A percentile compares a stretch with the other conserved stretches of the same genome.
phyloP scores from a whole-genome alignment of 1,284 basidiomycete species.

The Leccinum cinnamomeum region DNA sequence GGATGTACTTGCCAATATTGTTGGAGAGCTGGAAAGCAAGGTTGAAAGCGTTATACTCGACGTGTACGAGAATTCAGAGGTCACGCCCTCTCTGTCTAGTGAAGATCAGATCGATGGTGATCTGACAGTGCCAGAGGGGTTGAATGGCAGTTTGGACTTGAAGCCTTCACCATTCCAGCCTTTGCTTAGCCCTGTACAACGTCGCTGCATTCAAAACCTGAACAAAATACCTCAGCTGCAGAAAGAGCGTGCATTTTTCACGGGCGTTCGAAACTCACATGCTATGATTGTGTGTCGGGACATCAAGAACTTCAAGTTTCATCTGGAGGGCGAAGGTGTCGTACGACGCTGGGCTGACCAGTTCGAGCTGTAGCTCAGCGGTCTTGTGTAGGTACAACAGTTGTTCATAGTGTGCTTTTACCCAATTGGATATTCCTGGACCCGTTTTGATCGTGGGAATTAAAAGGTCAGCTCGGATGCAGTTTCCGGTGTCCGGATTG shows the following conservation, averaged over 20 bases:
- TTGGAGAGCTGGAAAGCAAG: constrained; percentile 57
- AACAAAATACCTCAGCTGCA: constrained; percentile 65
- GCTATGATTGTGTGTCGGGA: constrained; percentile 69
- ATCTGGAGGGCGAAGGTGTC: constrained; percentile 60
- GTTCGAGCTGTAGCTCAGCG: constrained; percentile 43
- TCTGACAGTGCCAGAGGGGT: constrained; percentile 8
- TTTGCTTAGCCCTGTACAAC: constrained; percentile 56
- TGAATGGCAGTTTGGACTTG: constrained; percentile 9
- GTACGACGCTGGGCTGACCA: constrained; percentile 69
- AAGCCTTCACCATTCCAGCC: constrained; percentile 40
- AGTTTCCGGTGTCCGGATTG: too few species aligned
- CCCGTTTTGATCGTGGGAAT: too few species aligned
- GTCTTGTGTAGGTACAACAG: background rate
- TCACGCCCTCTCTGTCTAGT: constrained; percentile 1
- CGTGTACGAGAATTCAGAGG: constrained; percentile 26
- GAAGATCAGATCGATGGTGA: background rate
- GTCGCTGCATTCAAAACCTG: constrained; percentile 47
- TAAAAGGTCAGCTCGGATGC: too few species aligned
- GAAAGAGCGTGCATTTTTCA: constrained; percentile 67
- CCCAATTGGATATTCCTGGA: background rate
- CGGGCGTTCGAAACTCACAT: constrained; percentile 61
- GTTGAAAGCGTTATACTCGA: constrained; percentile 54
- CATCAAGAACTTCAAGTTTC: constrained; percentile 53
- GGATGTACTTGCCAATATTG: constrained; percentile 49
- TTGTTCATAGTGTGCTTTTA: background rate